Evolutionary conservation across 371 early-diverging fungal genomes (phyloP), one percentile per base, ranked within the genome.

Genomic region (Vairimorpha necatrix): DNA sequence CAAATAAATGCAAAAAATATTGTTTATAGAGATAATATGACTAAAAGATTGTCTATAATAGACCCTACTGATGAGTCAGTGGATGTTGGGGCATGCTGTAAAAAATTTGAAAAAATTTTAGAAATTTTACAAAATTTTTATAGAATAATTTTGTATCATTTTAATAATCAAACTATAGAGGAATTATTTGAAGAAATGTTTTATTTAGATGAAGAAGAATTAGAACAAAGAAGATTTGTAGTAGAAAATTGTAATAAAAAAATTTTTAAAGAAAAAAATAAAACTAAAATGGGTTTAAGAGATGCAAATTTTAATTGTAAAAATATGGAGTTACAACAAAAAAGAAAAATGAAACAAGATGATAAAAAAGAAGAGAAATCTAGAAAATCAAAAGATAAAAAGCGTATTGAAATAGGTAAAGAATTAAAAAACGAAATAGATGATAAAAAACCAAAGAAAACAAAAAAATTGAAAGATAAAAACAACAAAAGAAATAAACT

Each of bases 21-120:
- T 4, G 53, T 36, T 39, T 81, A 75, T 53, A 54, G 47, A 33
- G 42, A 3, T 28, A 74, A 81, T 48, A 22, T 28, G 18, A 16
- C 47, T 7, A 20, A 53, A 54, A 54, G 32, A 28, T 28, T 74
- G 2, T 76, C 61, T 16, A 80, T 83, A 14, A 79, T 79, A 20
- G 83, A 83, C 71, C 81, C 83, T 22, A 62, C 53, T 30, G 75
- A 79, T 72, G 22, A 32, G 1, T 22, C 16, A 0, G 36, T 74
- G 24, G 72, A 83, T 65, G 79, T 79, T 42, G 81, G 80, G 13
- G 14, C 63, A 32, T 47, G 32, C 34, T 78, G 77, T 47, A 50
- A 54, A 48, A 73, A 72, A 14, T 47, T 73, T 2, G 20, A 47
- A 20, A 34, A 14, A 42, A 47, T 83, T 30, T 30, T 46, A 22